phyloP scores from a whole-genome alignment of 2,329 filamentous ascomycete species.

The Alternaria solani region DNA sequence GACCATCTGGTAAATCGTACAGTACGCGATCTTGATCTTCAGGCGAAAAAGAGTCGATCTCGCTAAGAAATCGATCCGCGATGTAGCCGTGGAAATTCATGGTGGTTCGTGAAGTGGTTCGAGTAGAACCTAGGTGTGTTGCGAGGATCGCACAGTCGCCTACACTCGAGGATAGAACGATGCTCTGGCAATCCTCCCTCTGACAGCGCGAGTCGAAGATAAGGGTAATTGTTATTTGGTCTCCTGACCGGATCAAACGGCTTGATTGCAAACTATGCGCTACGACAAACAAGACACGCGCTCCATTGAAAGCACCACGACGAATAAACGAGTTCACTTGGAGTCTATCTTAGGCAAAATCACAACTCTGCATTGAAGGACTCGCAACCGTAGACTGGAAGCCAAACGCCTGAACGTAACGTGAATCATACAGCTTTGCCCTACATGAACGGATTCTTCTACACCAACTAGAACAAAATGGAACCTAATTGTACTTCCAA shows the following conservation, averaged over 20 bases:
- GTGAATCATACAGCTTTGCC: neutral
- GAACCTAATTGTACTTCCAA: neutral
- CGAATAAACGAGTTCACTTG: neutral
- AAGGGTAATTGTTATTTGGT: neutral
- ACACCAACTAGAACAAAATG: neutral
- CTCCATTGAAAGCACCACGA: neutral
- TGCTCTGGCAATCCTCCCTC: too few relatives aligned
- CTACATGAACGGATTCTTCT: neutral
- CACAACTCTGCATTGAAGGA: neutral
- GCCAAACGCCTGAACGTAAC: neutral
- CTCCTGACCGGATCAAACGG: neutral
- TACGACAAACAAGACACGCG: neutral
- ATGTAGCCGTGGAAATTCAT: neutral
- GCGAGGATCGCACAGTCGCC: neutral
- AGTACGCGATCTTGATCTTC: neutral
- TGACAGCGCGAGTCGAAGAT: neutral
- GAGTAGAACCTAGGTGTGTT: neutral
- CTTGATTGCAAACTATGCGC: neutral
- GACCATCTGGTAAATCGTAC: neutral
- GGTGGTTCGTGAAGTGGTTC: rapidly evolving
- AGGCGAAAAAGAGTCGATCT: neutral
- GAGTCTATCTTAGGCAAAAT: too few relatives aligned
- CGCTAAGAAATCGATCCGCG: neutral
- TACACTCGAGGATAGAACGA: neutral
- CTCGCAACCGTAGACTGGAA: neutral